phyloP scores from a whole-genome alignment of 2,329 filamentous ascomycete species.

The Chrysoporthe cubensis region DNA sequence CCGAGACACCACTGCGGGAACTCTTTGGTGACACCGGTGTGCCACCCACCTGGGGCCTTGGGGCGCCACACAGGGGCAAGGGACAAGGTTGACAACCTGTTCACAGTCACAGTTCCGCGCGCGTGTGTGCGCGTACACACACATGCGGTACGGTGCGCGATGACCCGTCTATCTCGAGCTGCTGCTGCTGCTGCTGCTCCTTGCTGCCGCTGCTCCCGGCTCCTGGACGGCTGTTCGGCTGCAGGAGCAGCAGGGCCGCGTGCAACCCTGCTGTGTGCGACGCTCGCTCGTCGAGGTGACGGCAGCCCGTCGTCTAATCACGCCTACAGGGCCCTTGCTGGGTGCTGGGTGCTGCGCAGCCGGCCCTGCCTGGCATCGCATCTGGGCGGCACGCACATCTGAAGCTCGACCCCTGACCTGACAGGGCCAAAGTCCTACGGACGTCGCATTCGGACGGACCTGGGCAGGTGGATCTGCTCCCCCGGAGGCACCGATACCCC shows the following conservation, averaged over 20 bases:
- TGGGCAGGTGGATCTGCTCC: background rate
- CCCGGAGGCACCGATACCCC: conserved; percentile 1
- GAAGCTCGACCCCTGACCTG: background rate
- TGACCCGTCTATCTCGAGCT: background rate
- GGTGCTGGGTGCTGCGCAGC: background rate
- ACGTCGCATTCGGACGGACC: conserved; percentile 1
- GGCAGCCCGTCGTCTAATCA: background rate
- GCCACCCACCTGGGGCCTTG: background rate
- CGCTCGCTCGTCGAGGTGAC: background rate
- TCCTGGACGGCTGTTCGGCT: background rate
- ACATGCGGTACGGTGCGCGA: background rate
- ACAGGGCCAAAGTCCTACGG: background rate
- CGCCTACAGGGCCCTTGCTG: background rate
- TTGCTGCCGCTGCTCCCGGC: no score
- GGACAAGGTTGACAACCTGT: no score
- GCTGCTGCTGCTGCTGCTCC: background rate
- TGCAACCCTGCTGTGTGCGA: background rate
- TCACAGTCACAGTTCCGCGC: no score
- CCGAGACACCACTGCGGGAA: conserved; percentile 20
- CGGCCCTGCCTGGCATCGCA: background rate
- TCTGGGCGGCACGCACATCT: background rate
- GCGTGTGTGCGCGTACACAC: background rate
- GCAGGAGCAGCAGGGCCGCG: background rate
- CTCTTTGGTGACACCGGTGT: conserved; percentile 16
- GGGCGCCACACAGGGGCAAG: no score